Evolutionary conservation across 208 protist species (phyloP), one percentile per base, ranked within the genome.

Genomic region (Leishmania mexicana): DNA sequence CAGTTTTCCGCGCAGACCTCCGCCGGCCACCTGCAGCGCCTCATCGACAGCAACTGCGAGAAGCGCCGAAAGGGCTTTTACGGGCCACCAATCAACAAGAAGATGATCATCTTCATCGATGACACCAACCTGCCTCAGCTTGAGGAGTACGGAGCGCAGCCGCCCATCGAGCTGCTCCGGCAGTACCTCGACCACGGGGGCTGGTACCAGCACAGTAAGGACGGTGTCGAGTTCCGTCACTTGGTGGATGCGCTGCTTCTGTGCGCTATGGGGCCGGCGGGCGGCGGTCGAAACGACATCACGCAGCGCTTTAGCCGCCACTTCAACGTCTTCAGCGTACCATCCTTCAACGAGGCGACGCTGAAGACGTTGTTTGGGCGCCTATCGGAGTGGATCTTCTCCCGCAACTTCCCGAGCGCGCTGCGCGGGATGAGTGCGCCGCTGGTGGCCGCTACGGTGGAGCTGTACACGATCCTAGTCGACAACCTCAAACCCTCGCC

Each of bases 81-180:
- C 83, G 98, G 98, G 11, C 98, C 99, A 28, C 95, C 96, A 8
- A 93, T 98, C 75, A 98, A 98, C 81, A 99, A 99, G 81, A 93
- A 95, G 78, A 95, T 98, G 89, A 83, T 98, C 75, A 89, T 99
- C 75, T 99, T 99, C 88, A 93, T 99, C 58, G 98, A 99, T 84
- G 98, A 99, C 83, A 85, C 98, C 38, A 99, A 99, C 89, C 88
- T 99, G 85, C 99, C 99, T 7, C 89, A 95, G 83, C 83, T 97
- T n/a, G 98, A 99, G 87, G 90, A 97, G 84, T 99, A 99, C 89
- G 98, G 98, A 45, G 98, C 98, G 13, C 98, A 99, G 90, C 98
- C 98, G 57, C 98, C 98, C 0, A 98, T 99, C 83, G 98, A 99
- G 91, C 85, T 99, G 38, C 90, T 99, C 10, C 92, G 98, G 65